These are phyloP conservation scores for Magnolia changhungtana DNA, from an alignment of 164 flowering plant species.

Conservation along the genomic window DNA sequence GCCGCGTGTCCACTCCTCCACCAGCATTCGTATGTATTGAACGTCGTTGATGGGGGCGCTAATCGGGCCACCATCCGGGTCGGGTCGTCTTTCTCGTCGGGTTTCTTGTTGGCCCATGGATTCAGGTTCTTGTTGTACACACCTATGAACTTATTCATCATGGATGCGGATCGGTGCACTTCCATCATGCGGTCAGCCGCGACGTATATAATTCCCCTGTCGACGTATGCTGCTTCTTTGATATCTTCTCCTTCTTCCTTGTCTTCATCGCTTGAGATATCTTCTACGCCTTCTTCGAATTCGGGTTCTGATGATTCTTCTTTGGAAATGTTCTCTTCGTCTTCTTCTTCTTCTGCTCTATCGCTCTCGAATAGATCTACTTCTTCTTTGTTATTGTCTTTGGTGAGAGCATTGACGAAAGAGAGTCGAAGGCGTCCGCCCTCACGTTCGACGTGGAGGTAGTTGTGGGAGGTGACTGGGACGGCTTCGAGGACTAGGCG, in stretches of 20 bases:
- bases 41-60: slow-evolving; percentile 5
- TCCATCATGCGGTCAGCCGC: slow-evolving; percentile 18
- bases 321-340: background rate
- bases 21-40: slow-evolving; percentile 52
- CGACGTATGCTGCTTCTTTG: background rate
- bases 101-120: slow-evolving; percentile 22
- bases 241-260: slow-evolving; percentile 1
- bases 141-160: slow-evolving; percentile 40
- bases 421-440: slow-evolving; percentile 69
- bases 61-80: background rate
- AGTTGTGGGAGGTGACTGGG: slow-evolving; percentile 35
- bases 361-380: slow-evolving; percentile 9
- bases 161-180: slow-evolving; percentile 36
- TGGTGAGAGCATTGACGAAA: slow-evolving; percentile 14
- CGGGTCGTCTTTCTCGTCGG: slow-evolving; percentile 2
- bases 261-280: background rate
- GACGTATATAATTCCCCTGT: background rate
- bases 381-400: slow-evolving; percentile 10
- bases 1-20: slow-evolving; percentile 37
- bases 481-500: slow-evolving; percentile 71
- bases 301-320: background rate
- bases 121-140: slow-evolving; percentile 6
- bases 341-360: slow-evolving; percentile 1
- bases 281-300: background rate
- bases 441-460: slow-evolving; percentile 50